phyloP scores from a whole-genome alignment of 768 basidiomycete species.

The Lanmaoa pseudosensibilis region DNA sequence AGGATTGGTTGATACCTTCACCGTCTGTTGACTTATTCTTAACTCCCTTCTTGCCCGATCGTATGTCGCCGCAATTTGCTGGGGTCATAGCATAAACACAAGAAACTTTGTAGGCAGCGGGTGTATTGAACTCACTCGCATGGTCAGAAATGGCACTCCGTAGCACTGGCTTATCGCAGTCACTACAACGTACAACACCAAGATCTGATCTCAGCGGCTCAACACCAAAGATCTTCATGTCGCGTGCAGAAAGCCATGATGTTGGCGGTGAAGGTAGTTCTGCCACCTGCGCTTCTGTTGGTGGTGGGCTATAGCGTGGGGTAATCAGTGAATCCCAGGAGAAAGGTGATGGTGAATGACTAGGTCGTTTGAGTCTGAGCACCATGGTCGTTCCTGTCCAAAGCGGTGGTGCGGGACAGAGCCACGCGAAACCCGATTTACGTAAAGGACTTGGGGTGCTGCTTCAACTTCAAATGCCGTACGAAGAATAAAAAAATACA shows the following conservation, averaged over 20 bases:
- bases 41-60: constrained; percentile 51
- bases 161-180: constrained; percentile 81
- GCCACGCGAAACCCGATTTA: constrained; percentile 10
- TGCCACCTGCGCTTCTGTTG: constrained; percentile 37
- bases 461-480: not conserved
- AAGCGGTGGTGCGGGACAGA: not conserved
- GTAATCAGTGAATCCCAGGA: constrained; percentile 54
- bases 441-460: constrained; percentile 12
- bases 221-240: constrained; percentile 87
- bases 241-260: constrained; percentile 78
- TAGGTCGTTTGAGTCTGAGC: constrained; percentile 44
- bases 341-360: constrained; percentile 54
- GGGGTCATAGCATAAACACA: constrained; percentile 12
- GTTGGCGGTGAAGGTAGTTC: constrained; percentile 72
- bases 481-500: not conserved
- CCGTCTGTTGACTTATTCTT: constrained; percentile 54
- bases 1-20: constrained; percentile 39
- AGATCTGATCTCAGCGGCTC: constrained; percentile 72
- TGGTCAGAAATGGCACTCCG: constrained; percentile 77
- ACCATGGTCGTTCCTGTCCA: constrained; percentile 33
- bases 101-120: not conserved
- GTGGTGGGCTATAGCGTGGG: constrained; percentile 32
- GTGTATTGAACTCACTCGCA: constrained; percentile 48
- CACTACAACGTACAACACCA: constrained; percentile 67
- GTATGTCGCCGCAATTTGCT: constrained; percentile 66